Evolutionary conservation across 805 yeast genomes (phyloP), one percentile per base, ranked within the genome.

Genomic region (Millerago galiae): DNA sequence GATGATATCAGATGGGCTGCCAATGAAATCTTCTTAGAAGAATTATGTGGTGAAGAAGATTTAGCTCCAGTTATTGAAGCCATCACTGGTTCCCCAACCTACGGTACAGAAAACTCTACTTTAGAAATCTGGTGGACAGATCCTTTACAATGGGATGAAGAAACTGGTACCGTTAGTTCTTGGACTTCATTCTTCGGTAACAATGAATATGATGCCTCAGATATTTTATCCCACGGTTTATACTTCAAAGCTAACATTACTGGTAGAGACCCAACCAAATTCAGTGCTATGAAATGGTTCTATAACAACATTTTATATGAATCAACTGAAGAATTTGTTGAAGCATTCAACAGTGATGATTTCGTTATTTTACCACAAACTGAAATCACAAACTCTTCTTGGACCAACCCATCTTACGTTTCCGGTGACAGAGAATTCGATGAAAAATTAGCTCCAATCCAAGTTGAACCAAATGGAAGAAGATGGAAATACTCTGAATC

Each of bases 401-500:
- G 41, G 41, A 41, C 45, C 9, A 42, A 44, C 35, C 37, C 46
- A 21, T 49, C 46, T 21, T 42, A 51, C 13, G 45, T 43, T 33
- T 42, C 52, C 29, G 56, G 51, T n/a, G 45, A 46, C 4, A 49
- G 52, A 40, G 57, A 51, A 6, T 33, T 50, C 11, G 61, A 58
- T 38, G 52, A 56, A 2, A 55, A 51, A 38, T 34, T 46, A 12
- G 46, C 59, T 3, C 61, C 61, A 36, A 35, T 49, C 16, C 5
- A 36, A 2, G 33, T 58, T 37, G 60, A 58, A 37, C 59, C 60
- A 21, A 46, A 55, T 37, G 61, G 61, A 28, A 51, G 60, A 34
- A 50, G 61, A 37, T 58, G 61, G 61, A 42, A 36, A 18, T 53
- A 35, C 43, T 44, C 45, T 14, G 61, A 55, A 40, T 17, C 24